These are phyloP conservation scores for Beauveria pseudobassiana DNA, from an alignment of 2,329 filamentous ascomycete genomes.

Conservation along the genomic window DNA sequence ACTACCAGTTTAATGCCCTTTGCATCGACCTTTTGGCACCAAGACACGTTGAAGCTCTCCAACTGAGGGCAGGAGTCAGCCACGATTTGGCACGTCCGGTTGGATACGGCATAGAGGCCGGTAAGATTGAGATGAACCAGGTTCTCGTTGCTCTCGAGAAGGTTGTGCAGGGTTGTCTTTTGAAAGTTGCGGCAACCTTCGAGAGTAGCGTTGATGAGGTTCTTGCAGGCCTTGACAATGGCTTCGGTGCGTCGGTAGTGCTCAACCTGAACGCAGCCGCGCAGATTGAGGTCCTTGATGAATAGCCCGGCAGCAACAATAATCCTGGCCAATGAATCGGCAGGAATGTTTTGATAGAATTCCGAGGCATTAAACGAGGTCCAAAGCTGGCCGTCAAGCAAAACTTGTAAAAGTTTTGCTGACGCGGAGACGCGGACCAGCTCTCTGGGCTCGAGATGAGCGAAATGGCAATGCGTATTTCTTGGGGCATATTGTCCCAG, in stretches of 20 bases:
- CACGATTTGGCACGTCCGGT: constrained; percentile 80
- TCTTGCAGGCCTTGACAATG: constrained; percentile 76
- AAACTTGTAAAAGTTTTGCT: constrained; percentile 67
- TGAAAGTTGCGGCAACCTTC: constrained; percentile 86
- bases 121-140: constrained; percentile 83
- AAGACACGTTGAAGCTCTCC: constrained; percentile 83
- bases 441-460: constrained; percentile 70
- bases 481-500: constrained; percentile 74
- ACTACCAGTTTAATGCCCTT: constrained; percentile 67
- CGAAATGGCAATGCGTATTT: constrained; percentile 73
- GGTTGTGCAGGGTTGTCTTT: constrained; percentile 66
- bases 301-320: constrained; percentile 83
- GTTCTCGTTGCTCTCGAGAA: constrained; percentile 65
- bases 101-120: constrained; percentile 71
- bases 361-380: constrained; percentile 72
- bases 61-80: constrained; percentile 72
- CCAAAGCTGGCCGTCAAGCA: constrained; percentile 96
- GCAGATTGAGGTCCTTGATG: constrained; percentile 79
- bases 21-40: constrained; percentile 82
- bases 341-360: constrained; percentile 83
- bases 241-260: constrained; percentile 71
- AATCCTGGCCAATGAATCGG: constrained; percentile 74
- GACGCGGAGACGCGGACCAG: constrained; percentile 72
- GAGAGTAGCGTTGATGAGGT: constrained; percentile 78
- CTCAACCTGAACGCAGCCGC: constrained; percentile 83